phyloP scores from a whole-genome alignment of 768 basidiomycete species.

The Termitomyces sp. region DNA sequence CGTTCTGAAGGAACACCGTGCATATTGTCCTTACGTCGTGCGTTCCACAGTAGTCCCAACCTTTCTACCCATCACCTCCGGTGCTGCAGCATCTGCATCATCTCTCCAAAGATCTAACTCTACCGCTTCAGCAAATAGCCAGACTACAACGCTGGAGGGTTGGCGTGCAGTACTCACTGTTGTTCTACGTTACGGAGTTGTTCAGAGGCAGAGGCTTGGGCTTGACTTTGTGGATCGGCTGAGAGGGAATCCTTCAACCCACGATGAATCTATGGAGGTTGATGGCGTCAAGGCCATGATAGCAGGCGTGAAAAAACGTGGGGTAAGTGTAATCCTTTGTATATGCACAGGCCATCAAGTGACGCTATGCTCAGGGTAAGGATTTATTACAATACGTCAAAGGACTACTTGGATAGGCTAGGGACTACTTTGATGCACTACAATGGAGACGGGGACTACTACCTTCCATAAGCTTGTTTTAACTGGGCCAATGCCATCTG shows the following conservation, averaged over 20 bases:
- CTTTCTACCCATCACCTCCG: slow-evolving; percentile 26
- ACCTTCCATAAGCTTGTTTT: slow-evolving; percentile 32
- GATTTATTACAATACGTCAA: slow-evolving; percentile 73
- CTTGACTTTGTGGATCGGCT: slow-evolving; percentile 15
- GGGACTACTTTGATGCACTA: not conserved
- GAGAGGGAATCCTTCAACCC: slow-evolving; percentile 5
- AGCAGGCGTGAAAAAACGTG: slow-evolving; percentile 64
- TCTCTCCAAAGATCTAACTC: slow-evolving; percentile 17
- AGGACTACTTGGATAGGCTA: slow-evolving; percentile 47
- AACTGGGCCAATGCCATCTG: slow-evolving; percentile 33
- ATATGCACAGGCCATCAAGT: slow-evolving; percentile 1
- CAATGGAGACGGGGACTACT: not conserved
- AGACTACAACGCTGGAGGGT: slow-evolving; percentile 47
- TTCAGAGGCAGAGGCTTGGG: slow-evolving; percentile 43
- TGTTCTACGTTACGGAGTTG: slow-evolving; percentile 59
- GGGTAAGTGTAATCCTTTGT: slow-evolving; percentile 41
- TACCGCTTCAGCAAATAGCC: slow-evolving; percentile 23
- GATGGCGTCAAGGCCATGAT: slow-evolving; percentile 71
- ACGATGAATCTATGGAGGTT: slow-evolving; percentile 28
- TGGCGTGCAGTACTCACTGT: slow-evolving; percentile 77
- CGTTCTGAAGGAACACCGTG: slow-evolving; percentile 74
- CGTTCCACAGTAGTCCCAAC: slow-evolving; percentile 62
- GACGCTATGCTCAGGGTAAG: slow-evolving; percentile 41
- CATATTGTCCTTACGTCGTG: slow-evolving; percentile 81
- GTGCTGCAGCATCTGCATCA: slow-evolving; percentile 14